Evolutionary conservation across 2,329 filamentous ascomycete species (phyloP), one percentile per base, ranked within the genome.

Genomic region (Clonostachys solani): DNA sequence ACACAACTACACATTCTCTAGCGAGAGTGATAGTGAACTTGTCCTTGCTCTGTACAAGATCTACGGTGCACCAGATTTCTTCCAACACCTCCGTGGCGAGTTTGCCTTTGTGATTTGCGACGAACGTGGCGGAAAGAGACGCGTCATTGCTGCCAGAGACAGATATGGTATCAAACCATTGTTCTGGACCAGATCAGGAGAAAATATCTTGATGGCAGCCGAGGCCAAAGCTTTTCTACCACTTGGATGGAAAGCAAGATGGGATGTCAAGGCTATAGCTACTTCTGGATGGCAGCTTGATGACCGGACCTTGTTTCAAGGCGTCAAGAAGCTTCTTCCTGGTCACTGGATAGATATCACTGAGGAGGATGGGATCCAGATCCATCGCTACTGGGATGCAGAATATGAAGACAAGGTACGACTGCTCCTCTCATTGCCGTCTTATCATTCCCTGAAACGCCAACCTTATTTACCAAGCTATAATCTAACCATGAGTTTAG

Each of bases 161-260:
- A 69, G 78, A 1, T 81, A 72, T 55, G 78, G 78, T 5, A 75
- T 82, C 54, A 82, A 82, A 56, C 77, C 78, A 3, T 63, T 82
- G 16, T 74, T 77, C 48, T 81, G 71, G 60, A 79, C 75, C 0
- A 49, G 69, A 2, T 52, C 66, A 2, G 41, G 16, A 19, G 45
- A 43, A n/a, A 60, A 63, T 47, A 47, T 82, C 5, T 57, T 80
- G 12, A 56, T 81, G 0, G 74, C 75, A 6, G 64, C 76, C 1
- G 78, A 83, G 55, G 69, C 71, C 49, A 82, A 82, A 54, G 75
- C 72, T 0, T 77, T 81, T 54, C 52, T 74, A 42, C 60, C 74
- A 1, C 54, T 78, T 46, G 73, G 75, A 1, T 75, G 75, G 75
- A 55, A 68, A 52, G 69, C 76, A 0, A 66, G 75, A 51, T 82